Evolutionary conservation across 306 rosid genomes (phyloP).

Genomic region (Myrica gale): DNA sequence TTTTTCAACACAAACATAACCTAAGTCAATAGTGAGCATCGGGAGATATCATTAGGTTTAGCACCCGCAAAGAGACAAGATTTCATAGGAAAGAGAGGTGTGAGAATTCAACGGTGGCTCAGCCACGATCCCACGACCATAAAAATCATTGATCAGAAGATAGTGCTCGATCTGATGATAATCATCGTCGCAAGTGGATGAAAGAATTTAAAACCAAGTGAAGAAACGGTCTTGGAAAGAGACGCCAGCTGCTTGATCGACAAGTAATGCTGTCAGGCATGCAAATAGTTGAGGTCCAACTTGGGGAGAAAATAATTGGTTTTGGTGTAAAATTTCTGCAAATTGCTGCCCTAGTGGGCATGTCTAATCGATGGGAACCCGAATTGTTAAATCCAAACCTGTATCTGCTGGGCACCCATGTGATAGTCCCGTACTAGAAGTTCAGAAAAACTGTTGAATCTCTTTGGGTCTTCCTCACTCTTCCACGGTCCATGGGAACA

Average conservation of each 20-base stretch:
- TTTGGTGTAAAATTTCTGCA: not conserved
- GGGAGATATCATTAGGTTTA: slow-evolving; percentile 28
- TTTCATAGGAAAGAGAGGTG: not conserved
- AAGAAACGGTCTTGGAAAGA: not conserved
- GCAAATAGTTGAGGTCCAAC: not conserved
- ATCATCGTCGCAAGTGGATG: not conserved
- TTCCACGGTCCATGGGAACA: too few relatives aligned
- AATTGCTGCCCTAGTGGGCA: too few relatives aligned
- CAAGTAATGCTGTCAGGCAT: not conserved
- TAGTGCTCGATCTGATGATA: not conserved
- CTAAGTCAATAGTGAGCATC: slow-evolving; percentile 29
- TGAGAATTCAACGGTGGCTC: not conserved
- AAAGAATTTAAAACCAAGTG: not conserved
- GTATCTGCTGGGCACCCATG: too few relatives aligned
- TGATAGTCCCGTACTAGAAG: too few relatives aligned
- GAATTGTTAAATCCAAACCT: not conserved
- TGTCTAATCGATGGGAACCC: not conserved
- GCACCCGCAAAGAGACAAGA: not conserved
- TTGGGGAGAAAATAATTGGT: not conserved
- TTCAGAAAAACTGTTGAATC: too few relatives aligned
- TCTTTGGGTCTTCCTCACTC: too few relatives aligned
- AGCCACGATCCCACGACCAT: not conserved
- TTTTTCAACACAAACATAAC: too few relatives aligned
- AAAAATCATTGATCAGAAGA: not conserved
- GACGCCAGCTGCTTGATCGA: not conserved